Conservation (phyloP, 2,329 filamentous ascomycete genomes). For the Ceratocystis eucalypticola region DNA sequence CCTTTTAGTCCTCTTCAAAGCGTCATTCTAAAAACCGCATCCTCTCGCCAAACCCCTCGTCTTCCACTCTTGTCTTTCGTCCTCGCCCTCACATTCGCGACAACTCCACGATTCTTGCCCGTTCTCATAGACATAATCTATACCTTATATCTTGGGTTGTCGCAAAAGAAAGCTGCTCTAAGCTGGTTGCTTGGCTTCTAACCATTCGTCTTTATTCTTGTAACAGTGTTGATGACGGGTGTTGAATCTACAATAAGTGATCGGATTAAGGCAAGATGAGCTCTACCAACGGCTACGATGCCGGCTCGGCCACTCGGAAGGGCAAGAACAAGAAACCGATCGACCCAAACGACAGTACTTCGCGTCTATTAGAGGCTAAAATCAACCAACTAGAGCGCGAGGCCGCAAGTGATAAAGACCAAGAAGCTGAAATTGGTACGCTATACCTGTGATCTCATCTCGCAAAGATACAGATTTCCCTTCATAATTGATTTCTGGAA, state of each 20-base stretch:
- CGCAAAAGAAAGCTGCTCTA: not conserved
- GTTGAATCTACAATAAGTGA: not conserved
- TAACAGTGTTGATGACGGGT: not conserved
- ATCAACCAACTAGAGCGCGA: slow-evolving; percentile 93
- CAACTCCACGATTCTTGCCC: not conserved
- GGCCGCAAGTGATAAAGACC: slow-evolving; percentile 83
- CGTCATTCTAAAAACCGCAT: not conserved
- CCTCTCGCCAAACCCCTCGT: not conserved
- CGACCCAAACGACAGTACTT: slow-evolving; percentile 72
- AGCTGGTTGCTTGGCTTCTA: not conserved
- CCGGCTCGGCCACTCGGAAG: slow-evolving; percentile 43
- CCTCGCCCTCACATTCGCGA: not conserved
- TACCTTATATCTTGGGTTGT: not conserved
- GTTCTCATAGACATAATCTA: not conserved
- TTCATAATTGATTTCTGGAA: not conserved
- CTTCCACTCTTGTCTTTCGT: not conserved
- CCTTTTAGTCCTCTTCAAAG: not conserved
- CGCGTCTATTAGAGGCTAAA: slow-evolving; percentile 79
- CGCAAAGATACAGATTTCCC: not conserved
- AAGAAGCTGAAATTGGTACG: slow-evolving; percentile 89
- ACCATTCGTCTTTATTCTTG: not conserved
- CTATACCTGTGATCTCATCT: not conserved
- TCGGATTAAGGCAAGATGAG: slow-evolving; percentile 7
- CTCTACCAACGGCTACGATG: slow-evolving; percentile 10
- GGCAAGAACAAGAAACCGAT: slow-evolving; percentile 70